phyloP scores from a whole-genome alignment of 306 rosid genomes.

The Fragaria vesca region DNA sequence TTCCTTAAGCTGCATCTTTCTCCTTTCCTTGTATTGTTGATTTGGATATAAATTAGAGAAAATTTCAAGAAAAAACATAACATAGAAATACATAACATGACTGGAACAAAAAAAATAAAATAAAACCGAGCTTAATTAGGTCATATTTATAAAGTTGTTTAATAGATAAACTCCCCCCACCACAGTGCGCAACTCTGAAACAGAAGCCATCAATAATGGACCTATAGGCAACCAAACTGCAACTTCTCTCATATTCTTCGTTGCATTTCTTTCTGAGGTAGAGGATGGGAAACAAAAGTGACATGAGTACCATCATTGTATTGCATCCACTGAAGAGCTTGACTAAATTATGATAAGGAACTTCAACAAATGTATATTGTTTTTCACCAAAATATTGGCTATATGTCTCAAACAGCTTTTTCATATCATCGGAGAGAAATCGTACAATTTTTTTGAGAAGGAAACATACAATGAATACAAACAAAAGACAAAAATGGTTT shows the following conservation, averaged over 20 bases:
- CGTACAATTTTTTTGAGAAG: neutral
- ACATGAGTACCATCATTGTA: neutral
- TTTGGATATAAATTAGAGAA: neutral
- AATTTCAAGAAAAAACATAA: too few species aligned
- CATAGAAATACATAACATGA: too few species aligned
- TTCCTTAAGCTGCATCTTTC: neutral
- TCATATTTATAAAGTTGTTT: too few species aligned
- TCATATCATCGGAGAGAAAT: conserved; percentile 42
- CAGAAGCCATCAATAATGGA: neutral
- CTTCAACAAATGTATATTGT: neutral
- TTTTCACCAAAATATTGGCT: conserved; percentile 18
- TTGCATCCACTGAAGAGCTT: neutral
- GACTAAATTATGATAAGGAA: neutral
- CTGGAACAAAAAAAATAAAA: too few species aligned
- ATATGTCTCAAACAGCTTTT: conserved; percentile 34
- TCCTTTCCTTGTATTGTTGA: neutral
- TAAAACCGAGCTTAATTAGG: too few species aligned
- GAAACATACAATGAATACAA: conserved; percentile 40
- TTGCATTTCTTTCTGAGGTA: neutral
- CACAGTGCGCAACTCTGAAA: neutral
- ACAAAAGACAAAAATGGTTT: conserved; percentile 20
- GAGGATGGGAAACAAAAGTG: neutral
- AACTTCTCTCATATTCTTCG: neutral
- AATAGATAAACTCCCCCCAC: neutral
- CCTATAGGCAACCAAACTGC: neutral